Evolutionary conservation across 805 yeast genomes (phyloP), one percentile per base, ranked within the genome.

Genomic region (Candida boidinii): DNA sequence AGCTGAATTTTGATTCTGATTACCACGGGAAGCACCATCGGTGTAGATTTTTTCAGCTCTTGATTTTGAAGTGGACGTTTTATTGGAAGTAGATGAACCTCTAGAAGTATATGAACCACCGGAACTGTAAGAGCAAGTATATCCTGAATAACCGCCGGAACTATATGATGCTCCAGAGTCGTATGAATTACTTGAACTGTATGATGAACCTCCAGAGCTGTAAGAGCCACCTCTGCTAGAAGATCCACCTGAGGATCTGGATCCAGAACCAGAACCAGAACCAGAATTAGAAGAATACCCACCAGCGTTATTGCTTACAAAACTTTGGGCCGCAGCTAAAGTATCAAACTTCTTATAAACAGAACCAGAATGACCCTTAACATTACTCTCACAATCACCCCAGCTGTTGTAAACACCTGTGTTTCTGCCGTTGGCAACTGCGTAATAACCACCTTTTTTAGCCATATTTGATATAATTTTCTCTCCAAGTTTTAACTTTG

Each of bases 21-120:
- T 79, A 4, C 71, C 67, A 8, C 76, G 58, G 0, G 78, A 64
- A 0, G 94, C 82, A 0, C 96, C 96, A 54, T 87, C 96, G 15
- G 85, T 78, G 46, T 71, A 87, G 0, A 85, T 61, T 3, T 27
- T 26, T 16, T 26, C 31, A 1, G 17, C 20, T 16, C n/a, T 24
- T 16, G 5, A 10, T 18, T 7, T 15, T 6, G 18, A 15, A 11
- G 20, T 15, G 11, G 19, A 7, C 11, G 13, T 16, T 12, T 4
- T 16, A 12, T 24, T 5, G 16, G 7, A 13, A 9, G 21, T 5
- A 7, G 20, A 17, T 22, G 18, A 12, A 4, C 10, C 3, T 8
- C 3, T 5, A 17, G 17, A 13, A 22, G 21, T 15, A 21, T 9
- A 11, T 7, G 7, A 7, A 19, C 9, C 7, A 19, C 28, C 21